Conservation (phyloP, 2,329 filamentous ascomycete species). For the Apiospora hydei region DNA sequence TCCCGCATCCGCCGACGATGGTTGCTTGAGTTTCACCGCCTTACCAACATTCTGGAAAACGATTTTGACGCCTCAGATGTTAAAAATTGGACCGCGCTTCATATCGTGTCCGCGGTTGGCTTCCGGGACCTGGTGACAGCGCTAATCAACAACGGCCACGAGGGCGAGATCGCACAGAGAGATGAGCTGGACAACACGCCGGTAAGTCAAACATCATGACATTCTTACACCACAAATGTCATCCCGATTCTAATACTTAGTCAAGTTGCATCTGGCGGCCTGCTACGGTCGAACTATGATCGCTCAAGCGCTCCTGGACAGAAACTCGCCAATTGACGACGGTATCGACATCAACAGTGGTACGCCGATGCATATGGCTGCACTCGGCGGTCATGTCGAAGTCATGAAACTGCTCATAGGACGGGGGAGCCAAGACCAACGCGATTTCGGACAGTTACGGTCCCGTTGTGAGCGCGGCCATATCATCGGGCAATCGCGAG, state of each 20-base stretch:
- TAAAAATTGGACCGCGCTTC: slow-evolving; percentile 40
- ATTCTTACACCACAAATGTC: not conserved
- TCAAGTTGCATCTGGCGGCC: slow-evolving; percentile 43
- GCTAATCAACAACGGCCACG: slow-evolving; percentile 47
- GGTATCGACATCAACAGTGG: slow-evolving; percentile 40
- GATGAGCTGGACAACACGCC: slow-evolving; percentile 45
- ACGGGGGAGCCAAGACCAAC: slow-evolving; percentile 46
- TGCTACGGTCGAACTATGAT: slow-evolving; percentile 44
- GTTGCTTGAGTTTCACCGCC: slow-evolving; percentile 45
- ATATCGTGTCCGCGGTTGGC: slow-evolving; percentile 48
- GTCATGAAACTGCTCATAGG: slow-evolving; percentile 50
- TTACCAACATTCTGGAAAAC: slow-evolving; percentile 40
- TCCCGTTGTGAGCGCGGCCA: slow-evolving; percentile 50
- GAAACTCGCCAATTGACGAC: slow-evolving; percentile 44
- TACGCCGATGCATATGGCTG: slow-evolving; percentile 50
- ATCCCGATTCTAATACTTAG: not conserved
- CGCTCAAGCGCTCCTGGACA: slow-evolving; percentile 46
- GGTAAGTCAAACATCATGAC: slow-evolving; percentile 35
- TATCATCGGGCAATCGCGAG: slow-evolving; percentile 49
- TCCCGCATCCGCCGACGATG: slow-evolving; percentile 48
- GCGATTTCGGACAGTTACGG: slow-evolving; percentile 39
- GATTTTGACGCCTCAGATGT: slow-evolving; percentile 41
- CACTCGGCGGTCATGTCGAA: slow-evolving; percentile 46
- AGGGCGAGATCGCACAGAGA: slow-evolving; percentile 42
- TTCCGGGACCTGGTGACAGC: slow-evolving; percentile 48